Base-by-base conservation (phyloP, 371 early-diverging fungal genomes). In the Mortierella sp. region DNA sequence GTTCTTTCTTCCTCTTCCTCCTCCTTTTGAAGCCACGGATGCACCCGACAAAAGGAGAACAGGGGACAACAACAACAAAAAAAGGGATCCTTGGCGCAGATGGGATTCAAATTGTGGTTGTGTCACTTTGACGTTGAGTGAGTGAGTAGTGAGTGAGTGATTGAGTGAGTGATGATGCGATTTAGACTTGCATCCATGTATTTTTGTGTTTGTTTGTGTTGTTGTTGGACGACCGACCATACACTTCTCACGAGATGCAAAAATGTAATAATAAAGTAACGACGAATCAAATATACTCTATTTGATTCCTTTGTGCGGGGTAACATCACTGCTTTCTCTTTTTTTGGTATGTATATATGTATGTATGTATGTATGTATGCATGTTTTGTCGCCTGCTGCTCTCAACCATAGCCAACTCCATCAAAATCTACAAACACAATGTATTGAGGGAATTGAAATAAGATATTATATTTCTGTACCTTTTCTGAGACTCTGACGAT, bases 401-500 rank as follows among this genome's bases (percentile, higher is more conserved):
- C 62, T 51, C 45, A 26, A 11, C 55, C 51, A 32, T 37, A 20
- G 30, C 32, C 57, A 24, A 24, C 32, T 57, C 57, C 9, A 57
- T 57, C 30, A 57, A 57, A 24, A 28, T 28, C 57, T 10, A 54
- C 10, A 54, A 54, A 11, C 10, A 54, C 24, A 54, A 49, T 20
- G 52, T 5, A 64, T 6, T 24, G 43, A 49, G 40, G 22, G 28
- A 26, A 51, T 51, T 18, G 20, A 45, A 30, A 22, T 10, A 57
- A 37, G 22, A 24, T 49, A 30, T 0, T 22, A 5, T 40, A 45
- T 14, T n/a, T 35, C 35, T 52, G 8, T 78, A 81, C 83, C 83
- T 81, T 81, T 39, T 81, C 83, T 47, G 83, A 76, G 47, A 81
- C 76, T 63, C 73, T 68, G 64, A 81, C 70, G 47, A 81, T 60